phyloP scores from a whole-genome alignment of 148 eudicot genomes.

The Diospyros lotus region DNA sequence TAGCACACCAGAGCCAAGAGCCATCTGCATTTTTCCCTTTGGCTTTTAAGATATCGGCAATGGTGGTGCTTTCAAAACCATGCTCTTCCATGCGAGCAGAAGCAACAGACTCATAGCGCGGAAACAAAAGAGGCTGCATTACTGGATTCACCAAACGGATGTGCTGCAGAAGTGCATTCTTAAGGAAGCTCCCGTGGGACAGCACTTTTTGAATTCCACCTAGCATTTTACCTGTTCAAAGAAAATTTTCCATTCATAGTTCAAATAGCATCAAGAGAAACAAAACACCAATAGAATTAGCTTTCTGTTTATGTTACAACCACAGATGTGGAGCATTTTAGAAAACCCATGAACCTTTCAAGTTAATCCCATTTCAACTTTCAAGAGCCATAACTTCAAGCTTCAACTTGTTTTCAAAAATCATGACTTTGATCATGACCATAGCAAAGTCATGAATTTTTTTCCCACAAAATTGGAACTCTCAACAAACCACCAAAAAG shows the following conservation, averaged over 20 bases:
- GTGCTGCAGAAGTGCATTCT: constrained; percentile 63
- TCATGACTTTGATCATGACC: too few species aligned
- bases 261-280: neutral
- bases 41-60: constrained; percentile 65
- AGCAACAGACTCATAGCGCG: constrained; percentile 57
- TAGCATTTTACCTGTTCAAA: constrained; percentile 50
- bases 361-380: too few species aligned
- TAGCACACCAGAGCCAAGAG: constrained; percentile 97
- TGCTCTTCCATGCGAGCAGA: constrained; percentile 76
- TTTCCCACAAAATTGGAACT: too few species aligned
- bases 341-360: too few species aligned
- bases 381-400: too few species aligned
- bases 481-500: too few species aligned
- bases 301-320: too few species aligned
- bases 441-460: too few species aligned
- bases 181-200: constrained; percentile 45
- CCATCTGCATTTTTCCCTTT: constrained; percentile 95
- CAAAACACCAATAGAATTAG: too few species aligned
- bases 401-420: too few species aligned
- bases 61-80: constrained; percentile 92
- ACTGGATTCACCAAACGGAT: constrained; percentile 54
- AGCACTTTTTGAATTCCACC: constrained; percentile 57
- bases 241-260: neutral
- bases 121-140: constrained; percentile 41
- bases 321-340: too few species aligned